Conservation (phyloP, 2,329 filamentous ascomycete genomes). For the Herpotrichia juniperi region DNA sequence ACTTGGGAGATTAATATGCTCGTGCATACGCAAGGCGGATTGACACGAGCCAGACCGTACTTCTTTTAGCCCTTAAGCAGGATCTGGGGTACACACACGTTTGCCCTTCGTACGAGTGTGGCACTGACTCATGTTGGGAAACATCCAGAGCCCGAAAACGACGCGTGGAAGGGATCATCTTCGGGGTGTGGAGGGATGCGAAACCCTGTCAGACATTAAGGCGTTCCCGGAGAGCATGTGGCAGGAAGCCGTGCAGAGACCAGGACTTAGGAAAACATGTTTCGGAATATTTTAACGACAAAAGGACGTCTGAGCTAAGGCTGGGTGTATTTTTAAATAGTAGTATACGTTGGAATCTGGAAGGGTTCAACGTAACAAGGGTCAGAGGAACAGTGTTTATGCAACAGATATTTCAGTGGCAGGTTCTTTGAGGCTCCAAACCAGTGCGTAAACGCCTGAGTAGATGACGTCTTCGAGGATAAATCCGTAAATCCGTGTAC, state of each 20-base stretch:
- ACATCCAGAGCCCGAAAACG: no score
- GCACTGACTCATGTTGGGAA: no score
- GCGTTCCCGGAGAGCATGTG: no score
- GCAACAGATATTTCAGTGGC: constrained; percentile 15
- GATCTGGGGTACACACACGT: not conserved
- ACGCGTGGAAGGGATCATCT: no score
- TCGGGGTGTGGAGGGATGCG: no score
- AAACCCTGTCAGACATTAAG: no score
- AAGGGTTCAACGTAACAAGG: constrained; percentile 6
- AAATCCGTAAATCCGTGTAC: constrained; percentile 3
- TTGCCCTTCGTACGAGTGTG: not conserved
- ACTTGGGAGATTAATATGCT: no score
- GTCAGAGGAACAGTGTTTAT: constrained; percentile 14
- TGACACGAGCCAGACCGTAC: not conserved
- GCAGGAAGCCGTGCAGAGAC: no score
- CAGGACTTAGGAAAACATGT: no score
- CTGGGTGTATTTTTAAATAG: no score
- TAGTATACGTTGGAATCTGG: not conserved
- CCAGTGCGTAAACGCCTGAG: constrained; percentile 8
- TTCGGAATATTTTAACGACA: no score
- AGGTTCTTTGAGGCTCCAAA: constrained; percentile 14
- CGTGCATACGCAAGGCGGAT: not conserved
- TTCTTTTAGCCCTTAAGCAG: not conserved
- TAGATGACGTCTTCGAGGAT: constrained; percentile 10
- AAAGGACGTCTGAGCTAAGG: no score